phyloP scores from a whole-genome alignment of 2,329 filamentous ascomycete genomes.

The Aspergillus novofumigatus region DNA sequence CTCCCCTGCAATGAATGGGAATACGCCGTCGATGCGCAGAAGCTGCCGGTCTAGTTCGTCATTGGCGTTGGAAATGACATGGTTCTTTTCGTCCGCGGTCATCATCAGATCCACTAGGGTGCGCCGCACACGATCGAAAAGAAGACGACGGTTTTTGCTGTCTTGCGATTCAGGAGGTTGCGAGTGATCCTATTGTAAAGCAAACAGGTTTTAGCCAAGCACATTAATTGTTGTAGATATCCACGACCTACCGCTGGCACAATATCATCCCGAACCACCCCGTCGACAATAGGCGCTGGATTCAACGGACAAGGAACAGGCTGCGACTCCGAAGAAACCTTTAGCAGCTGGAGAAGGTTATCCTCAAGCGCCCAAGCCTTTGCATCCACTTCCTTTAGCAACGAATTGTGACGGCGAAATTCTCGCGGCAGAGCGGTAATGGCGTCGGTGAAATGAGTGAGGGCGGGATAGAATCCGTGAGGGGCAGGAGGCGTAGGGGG shows the following conservation, averaged over 20 bases:
- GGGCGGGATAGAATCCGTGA: conserved; percentile 59
- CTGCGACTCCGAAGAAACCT: conserved; percentile 31
- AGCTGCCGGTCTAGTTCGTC: conserved; percentile 84
- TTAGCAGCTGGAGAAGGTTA: conserved; percentile 70
- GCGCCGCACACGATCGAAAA: conserved; percentile 73
- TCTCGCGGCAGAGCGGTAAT: conserved; percentile 91
- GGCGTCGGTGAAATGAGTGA: conserved; percentile 79
- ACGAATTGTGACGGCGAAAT: conserved; percentile 89
- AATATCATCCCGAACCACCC: conserved; percentile 32
- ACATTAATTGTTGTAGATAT: background rate
- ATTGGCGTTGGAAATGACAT: conserved; percentile 89
- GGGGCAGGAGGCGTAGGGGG: conserved; percentile 30
- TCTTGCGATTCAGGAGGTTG: conserved; percentile 32
- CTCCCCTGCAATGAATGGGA: conserved; percentile 79
- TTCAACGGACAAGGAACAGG: conserved; percentile 30
- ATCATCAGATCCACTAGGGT: conserved; percentile 81
- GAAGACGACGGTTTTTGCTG: conserved; percentile 51
- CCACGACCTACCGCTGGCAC: conserved; percentile 24
- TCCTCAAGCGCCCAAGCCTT: conserved; percentile 90
- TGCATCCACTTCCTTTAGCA: conserved; percentile 95
- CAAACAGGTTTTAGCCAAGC: background rate
- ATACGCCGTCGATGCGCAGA: conserved; percentile 77
- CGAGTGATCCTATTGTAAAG: conserved; percentile 20
- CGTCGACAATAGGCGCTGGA: conserved; percentile 34
- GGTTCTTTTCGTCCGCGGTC: conserved; percentile 94